Evolutionary conservation across 345 rosid species (phyloP), one percentile per base, ranked within the genome.

Genomic region (rapeseed (Brassica napus)): DNA sequence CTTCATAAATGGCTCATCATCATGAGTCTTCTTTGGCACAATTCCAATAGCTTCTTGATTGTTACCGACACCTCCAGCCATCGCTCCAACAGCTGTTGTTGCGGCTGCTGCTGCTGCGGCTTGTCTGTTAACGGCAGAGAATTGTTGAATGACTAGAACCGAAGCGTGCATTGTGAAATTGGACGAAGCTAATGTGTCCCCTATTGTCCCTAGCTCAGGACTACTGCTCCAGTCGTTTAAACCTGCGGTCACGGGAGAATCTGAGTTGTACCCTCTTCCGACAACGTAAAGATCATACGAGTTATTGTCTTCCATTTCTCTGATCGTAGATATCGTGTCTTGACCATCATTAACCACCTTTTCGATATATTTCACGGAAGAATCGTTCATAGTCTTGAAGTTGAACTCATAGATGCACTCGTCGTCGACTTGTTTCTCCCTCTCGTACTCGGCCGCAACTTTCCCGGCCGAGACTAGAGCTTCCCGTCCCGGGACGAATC

Each of bases 151-250:
- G 15, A 91, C 92, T 23, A 90, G 83, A 57, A 90, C 87, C 1
- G 91, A 90, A 32, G 91, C 84, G 5, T 78, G 84, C 73, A 69
- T 81, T 0, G 90, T 78, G 63, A 86, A 89, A 26, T 77, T 75
- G 5, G 91, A 83, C 0, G 86, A 85, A 35, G 76, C 83, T 44
- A 91, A 67, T 7, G 85, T 67, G 69, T 90, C 94, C 26, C 95
- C 98, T 4, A 89, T 58, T 4, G 86, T 58, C 3, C 95, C 95
- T 58, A 93, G 76, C 79, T 91, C 94, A 5, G 89, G 87, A 65
- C 77, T 87, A 73, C 83, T 85, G n/a, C 79, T 76, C 88, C 91
- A 86, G 32, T 88, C 90, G 28, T 76, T 60, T n/a, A 89, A 70
- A 54, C 86, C 90, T 3, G 82, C 61, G 0, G 88, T 85, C 0